A percentile compares a stretch with the other conserved stretches of the same genome.
phyloP scores from a whole-genome alignment of 345 rosid species.

The Murraya koenigii region DNA sequence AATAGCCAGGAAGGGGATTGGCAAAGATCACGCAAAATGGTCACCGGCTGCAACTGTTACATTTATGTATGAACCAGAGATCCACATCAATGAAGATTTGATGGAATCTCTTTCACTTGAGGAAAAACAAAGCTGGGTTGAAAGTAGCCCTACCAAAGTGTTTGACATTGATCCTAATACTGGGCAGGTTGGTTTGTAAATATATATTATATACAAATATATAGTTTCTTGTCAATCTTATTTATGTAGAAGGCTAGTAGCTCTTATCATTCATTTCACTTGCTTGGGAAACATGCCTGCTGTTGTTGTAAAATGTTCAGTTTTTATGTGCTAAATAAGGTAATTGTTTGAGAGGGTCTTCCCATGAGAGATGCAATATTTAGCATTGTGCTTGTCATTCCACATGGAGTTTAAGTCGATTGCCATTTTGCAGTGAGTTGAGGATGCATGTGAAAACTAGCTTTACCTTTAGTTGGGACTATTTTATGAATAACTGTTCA shows the following conservation, averaged over 20 bases:
- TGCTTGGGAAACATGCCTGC: neutral
- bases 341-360: neutral
- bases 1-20: constrained; percentile 94
- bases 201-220: too few relatives aligned
- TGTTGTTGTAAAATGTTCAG: neutral
- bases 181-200: constrained; percentile 46
- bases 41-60: constrained; percentile 99
- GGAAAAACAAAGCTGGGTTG: constrained; percentile 70
- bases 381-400: neutral
- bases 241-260: neutral
- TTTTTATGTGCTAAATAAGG: neutral
- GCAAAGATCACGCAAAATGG: constrained; percentile 98
- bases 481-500: neutral
- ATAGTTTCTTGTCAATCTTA: neutral
- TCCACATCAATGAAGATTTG: constrained; percentile 81
- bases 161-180: constrained; percentile 66
- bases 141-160: constrained; percentile 90
- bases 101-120: constrained; percentile 72
- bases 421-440: neutral
- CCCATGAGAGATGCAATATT: neutral
- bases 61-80: constrained; percentile 94
- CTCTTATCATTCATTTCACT: neutral
- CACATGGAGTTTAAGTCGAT: neutral
- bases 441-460: neutral
- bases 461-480: neutral